A percentile compares a stretch with the other conserved stretches of the same genome.
These are phyloP conservation scores for Penicillium argentinense DNA, from an alignment of 495 filamentous ascomycete genomes.

Conservation along the genomic window DNA sequence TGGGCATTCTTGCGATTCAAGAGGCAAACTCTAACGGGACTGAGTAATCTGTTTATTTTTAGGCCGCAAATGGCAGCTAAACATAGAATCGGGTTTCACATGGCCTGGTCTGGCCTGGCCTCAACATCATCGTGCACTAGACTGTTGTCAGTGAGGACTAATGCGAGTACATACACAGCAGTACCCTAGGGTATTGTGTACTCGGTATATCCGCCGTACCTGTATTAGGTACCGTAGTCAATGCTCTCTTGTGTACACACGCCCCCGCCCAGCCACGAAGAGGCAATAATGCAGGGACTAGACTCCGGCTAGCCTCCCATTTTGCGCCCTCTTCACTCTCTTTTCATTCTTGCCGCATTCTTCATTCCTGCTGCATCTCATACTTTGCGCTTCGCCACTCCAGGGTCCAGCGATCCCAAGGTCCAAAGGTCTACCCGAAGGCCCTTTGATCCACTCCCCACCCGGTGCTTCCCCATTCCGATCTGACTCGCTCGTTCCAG, in stretches of 20 bases:
- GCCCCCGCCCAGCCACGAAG: not conserved
- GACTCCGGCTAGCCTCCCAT: too few relatives aligned
- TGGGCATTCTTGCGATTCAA: too few relatives aligned
- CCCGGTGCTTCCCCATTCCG: slow-evolving; percentile 3
- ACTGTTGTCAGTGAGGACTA: too few relatives aligned
- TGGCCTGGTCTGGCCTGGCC: not conserved
- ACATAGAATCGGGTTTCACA: slow-evolving; percentile 29
- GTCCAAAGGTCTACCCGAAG: not conserved
- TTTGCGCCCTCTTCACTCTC: not conserved
- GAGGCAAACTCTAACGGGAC: too few relatives aligned
- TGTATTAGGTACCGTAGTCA: not conserved
- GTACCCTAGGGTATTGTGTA: not conserved
- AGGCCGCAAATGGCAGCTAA: slow-evolving; percentile 18
- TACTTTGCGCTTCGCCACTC: not conserved
- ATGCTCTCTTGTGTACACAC: not conserved
- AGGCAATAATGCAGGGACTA: slow-evolving; percentile 15
- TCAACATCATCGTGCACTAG: not conserved
- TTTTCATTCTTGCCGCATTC: not conserved
- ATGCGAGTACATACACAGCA: not conserved
- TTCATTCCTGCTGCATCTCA: slow-evolving; percentile 5
- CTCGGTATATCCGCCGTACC: not conserved
- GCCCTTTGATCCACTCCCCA: slow-evolving; percentile 8
- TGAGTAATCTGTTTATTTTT: slow-evolving; percentile 23
- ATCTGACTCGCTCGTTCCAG: slow-evolving; percentile 11
- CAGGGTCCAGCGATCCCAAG: not conserved